Conservation (phyloP, 192 early-diverging fungal species). For the Chytriomyces sp. region DNA sequence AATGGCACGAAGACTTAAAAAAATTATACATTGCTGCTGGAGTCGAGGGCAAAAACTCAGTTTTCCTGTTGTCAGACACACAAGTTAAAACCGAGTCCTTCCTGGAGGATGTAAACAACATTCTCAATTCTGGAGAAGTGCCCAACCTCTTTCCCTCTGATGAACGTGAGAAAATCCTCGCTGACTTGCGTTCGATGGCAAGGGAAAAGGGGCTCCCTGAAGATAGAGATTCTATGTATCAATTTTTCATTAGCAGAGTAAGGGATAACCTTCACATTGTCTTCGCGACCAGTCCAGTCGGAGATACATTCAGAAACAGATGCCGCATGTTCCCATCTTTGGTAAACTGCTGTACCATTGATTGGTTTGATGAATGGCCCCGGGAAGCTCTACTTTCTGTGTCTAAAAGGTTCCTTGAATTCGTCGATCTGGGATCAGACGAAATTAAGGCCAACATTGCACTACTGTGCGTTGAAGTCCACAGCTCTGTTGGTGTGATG, state of each 20-base stretch:
- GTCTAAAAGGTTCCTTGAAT: conserved; percentile 58
- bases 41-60: conserved; percentile 62
- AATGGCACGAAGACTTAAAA: conserved; percentile 65
- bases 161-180: conserved; percentile 62
- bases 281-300: conserved; percentile 60
- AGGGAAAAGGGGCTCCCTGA: conserved; percentile 59
- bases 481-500: conserved; percentile 52
- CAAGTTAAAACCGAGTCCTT: conserved; percentile 63
- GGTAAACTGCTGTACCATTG: conserved; percentile 66
- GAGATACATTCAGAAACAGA: conserved; percentile 58
- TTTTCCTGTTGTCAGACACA: conserved; percentile 63
- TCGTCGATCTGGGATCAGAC: conserved; percentile 57
- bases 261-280: conserved; percentile 64
- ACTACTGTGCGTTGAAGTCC: conserved; percentile 63
- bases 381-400: conserved; percentile 59
- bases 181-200: conserved; percentile 49
- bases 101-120: conserved; percentile 62
- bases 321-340: conserved; percentile 64
- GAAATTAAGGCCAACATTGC: conserved; percentile 58
- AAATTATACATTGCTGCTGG: conserved; percentile 58
- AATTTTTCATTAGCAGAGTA: conserved; percentile 63
- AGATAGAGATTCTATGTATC: conserved; percentile 60
- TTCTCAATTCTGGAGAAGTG: conserved; percentile 64
- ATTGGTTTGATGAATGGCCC: conserved; percentile 69
- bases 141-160: conserved; percentile 64